These are phyloP conservation scores for Corylus heterophylla DNA, from an alignment of 306 rosid species.

Conservation along the genomic window DNA sequence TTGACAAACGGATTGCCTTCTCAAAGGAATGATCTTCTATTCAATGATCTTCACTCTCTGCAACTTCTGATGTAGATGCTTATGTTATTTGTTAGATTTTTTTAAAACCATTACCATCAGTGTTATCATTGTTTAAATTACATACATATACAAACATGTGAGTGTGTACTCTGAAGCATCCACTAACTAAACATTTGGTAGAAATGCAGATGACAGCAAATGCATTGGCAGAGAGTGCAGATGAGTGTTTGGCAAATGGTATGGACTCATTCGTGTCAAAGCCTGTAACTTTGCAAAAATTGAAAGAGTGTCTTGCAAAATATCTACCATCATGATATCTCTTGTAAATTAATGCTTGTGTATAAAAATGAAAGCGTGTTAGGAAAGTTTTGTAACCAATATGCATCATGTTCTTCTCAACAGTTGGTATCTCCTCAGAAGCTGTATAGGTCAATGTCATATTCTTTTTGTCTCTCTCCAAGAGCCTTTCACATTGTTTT, in stretches of 20 bases:
- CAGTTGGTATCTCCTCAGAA: constrained; percentile 27
- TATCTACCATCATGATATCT: constrained; percentile 44
- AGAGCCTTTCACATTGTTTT: constrained; percentile 4
- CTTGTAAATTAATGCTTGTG: constrained; percentile 56
- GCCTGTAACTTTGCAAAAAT: constrained; percentile 74
- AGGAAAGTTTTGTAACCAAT: constrained; percentile 69
- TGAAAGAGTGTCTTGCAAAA: constrained; percentile 62
- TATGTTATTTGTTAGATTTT: background rate
- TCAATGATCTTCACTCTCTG: background rate
- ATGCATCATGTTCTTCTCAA: constrained; percentile 39
- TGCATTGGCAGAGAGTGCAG: constrained; percentile 84
- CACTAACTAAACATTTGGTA: background rate
- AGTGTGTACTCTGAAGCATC: background rate
- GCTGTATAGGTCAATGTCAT: constrained; percentile 51
- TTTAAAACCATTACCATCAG: background rate
- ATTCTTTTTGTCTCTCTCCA: constrained; percentile 15
- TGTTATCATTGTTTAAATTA: background rate
- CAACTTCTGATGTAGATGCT: background rate
- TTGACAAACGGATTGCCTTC: background rate
- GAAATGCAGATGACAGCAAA: constrained; percentile 84
- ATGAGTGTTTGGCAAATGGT: constrained; percentile 78
- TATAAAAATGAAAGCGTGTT: constrained; percentile 40
- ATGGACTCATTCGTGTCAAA: constrained; percentile 91
- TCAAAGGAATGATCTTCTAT: background rate
- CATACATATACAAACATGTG: background rate